phyloP scores from a whole-genome alignment of 2,329 filamentous ascomycete genomes.

The Coniosporium tulheliwenetii region DNA sequence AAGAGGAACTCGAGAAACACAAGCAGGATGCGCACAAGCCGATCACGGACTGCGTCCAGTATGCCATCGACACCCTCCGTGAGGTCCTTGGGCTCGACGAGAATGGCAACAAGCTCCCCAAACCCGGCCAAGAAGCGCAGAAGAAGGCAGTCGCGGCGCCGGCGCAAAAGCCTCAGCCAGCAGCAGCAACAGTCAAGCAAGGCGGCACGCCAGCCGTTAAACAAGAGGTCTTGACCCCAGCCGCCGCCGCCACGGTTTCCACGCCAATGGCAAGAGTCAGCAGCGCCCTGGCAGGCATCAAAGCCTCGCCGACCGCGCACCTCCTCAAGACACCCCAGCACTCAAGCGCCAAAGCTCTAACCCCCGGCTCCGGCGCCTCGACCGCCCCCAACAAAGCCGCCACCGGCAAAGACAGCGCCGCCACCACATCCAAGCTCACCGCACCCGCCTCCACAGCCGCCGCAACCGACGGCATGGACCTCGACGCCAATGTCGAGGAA shows the following conservation, averaged over 20 bases:
- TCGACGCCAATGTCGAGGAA: conserved; percentile 6
- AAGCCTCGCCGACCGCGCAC: conserved; percentile 19
- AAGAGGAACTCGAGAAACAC: conserved; percentile 39
- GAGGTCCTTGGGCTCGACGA: conserved; percentile 32
- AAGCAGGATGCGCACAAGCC: conserved; percentile 35
- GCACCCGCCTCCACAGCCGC: conserved; percentile 4
- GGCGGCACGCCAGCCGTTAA: conserved; percentile 16
- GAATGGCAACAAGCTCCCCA: conserved; percentile 16
- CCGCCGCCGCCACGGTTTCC: conserved; percentile 13
- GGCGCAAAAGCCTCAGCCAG: conserved; percentile 6
- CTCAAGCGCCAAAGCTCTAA: conserved; percentile 15
- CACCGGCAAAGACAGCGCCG: neutral
- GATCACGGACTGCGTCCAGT: conserved; percentile 40
- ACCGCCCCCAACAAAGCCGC: too few species aligned
- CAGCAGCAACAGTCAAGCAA: conserved; percentile 13
- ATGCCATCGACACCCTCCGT: conserved; percentile 36
- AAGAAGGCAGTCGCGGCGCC: conserved; percentile 10
- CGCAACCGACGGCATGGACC: neutral
- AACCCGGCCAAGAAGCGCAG: conserved; percentile 16
- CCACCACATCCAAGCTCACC: conserved; percentile 1
- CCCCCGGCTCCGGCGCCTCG: conserved; percentile 12
- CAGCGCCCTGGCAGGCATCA: conserved; percentile 7
- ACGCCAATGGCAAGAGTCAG: conserved; percentile 19
- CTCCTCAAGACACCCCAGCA: conserved; percentile 21
- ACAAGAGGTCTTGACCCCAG: conserved; percentile 10